Conservation (phyloP, 225 moss, liverwort and hornwort genomes). For the Takakia lepidozioides region DNA sequence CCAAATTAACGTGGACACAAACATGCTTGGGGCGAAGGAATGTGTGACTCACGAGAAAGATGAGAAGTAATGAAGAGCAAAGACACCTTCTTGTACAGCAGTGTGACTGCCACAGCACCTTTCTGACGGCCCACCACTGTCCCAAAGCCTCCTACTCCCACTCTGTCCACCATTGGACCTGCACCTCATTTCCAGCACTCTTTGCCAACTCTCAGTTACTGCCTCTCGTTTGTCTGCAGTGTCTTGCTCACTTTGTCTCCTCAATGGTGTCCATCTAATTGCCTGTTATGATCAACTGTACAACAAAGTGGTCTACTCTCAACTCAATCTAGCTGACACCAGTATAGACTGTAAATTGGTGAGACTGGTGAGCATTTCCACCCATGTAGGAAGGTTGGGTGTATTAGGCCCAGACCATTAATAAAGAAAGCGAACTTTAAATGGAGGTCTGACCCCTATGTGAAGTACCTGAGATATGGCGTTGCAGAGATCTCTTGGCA, state of each 20-base stretch:
- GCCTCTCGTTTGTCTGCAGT: too few relatives aligned
- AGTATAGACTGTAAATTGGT: too few relatives aligned
- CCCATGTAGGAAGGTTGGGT: too few relatives aligned
- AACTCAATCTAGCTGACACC: too few relatives aligned
- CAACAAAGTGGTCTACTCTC: too few relatives aligned
- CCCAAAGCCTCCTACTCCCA: slow-evolving; percentile 65
- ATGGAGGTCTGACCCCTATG: background rate
- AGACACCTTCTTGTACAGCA: slow-evolving; percentile 48
- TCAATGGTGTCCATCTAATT: too few relatives aligned
- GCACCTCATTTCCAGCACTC: slow-evolving; percentile 11
- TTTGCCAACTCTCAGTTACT: too few relatives aligned
- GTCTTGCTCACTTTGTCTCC: background rate
- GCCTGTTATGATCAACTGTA: too few relatives aligned
- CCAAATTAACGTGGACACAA: background rate
- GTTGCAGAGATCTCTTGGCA: slow-evolving; percentile 46
- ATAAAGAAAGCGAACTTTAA: too few relatives aligned
- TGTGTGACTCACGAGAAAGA: slow-evolving; percentile 55
- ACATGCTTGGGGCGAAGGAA: too few relatives aligned
- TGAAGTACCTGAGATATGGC: slow-evolving; percentile 47
- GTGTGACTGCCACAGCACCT: slow-evolving; percentile 67
- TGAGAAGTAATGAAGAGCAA: slow-evolving; percentile 81
- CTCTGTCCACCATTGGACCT: slow-evolving; percentile 73
- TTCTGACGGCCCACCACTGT: slow-evolving; percentile 76
- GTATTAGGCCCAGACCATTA: too few relatives aligned
- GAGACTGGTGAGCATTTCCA: too few relatives aligned